Evolutionary conservation across 2,329 filamentous ascomycete species (phyloP).

Genomic region (Cercospora sojina): DNA sequence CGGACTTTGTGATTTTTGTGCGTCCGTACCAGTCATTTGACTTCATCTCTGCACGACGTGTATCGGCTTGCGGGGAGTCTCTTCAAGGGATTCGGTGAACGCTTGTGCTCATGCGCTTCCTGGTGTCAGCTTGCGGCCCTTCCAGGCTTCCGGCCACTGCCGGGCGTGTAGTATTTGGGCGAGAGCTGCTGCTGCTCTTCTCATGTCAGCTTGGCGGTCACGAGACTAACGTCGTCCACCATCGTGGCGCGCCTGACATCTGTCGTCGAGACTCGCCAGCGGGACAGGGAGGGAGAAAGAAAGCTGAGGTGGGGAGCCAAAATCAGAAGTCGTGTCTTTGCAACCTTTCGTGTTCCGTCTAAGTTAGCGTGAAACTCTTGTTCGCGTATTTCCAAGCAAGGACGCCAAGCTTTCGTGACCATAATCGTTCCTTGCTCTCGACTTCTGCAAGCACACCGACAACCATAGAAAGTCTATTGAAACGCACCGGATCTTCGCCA

Average conservation of each 20-base stretch:
- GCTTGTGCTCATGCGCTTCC: neutral
- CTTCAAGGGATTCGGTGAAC: neutral
- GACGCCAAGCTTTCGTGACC: neutral
- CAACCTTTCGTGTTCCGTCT: neutral
- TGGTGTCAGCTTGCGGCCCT: neutral
- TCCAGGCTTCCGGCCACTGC: neutral
- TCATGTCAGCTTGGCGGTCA: neutral
- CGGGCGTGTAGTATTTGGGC: neutral
- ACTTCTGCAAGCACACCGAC: neutral
- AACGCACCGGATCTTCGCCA: neutral
- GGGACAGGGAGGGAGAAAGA: neutral
- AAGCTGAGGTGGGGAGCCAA: neutral
- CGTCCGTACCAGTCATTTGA: neutral
- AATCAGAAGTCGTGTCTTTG: neutral
- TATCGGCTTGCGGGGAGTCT: neutral
- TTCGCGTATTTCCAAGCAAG: neutral
- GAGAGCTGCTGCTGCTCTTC: neutral
- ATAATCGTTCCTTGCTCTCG: neutral
- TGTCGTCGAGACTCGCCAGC: neutral
- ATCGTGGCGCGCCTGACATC: neutral
- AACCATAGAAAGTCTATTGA: neutral
- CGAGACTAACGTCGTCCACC: neutral
- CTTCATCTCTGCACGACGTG: neutral
- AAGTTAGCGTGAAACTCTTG: neutral
- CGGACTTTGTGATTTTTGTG: neutral